Evolutionary conservation across 1,139 yeast species (phyloP).

Genomic region (Taphrina wiesneri): DNA sequence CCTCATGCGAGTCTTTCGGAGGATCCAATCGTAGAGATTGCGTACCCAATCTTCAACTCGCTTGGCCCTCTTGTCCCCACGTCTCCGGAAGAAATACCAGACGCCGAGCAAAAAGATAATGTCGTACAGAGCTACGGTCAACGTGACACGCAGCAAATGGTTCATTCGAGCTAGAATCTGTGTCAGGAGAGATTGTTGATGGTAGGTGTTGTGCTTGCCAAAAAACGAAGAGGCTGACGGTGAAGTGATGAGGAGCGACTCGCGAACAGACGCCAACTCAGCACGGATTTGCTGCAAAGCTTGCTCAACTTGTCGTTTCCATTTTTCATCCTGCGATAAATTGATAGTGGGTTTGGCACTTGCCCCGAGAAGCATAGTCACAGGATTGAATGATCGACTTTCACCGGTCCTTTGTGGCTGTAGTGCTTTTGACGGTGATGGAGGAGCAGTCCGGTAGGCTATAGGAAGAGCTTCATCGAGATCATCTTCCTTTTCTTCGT

Average conservation of each 20-base stretch:
- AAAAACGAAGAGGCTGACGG: conserved; percentile 7
- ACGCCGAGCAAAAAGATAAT: conserved; percentile 7
- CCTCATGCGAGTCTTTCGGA: conserved; percentile 5
- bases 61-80: conserved; percentile 23
- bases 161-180: background rate
- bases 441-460: conserved; percentile 28
- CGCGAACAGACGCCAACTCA: conserved; percentile 31
- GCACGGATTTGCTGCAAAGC: conserved; percentile 27
- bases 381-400: background rate
- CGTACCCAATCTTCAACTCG: conserved; percentile 23
- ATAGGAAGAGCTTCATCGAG: conserved; percentile 7
- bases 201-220: conserved; percentile 5
- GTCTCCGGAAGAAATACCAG: conserved; percentile 20
- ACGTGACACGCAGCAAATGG: background rate
- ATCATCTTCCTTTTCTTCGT: conserved; percentile 31
- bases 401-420: conserved; percentile 16
- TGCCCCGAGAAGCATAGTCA: background rate
- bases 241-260: conserved; percentile 14
- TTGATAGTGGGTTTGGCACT: background rate
- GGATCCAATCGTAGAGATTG: conserved; percentile 7
- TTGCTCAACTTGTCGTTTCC: conserved; percentile 29
- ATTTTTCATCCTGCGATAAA: conserved; percentile 13
- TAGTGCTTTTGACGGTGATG: conserved; percentile 25
- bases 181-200: conserved; percentile 10
- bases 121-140: conserved; percentile 19